Evolutionary conservation across 2,329 filamentous ascomycete species (phyloP).

Genomic region (Davidsoniella virescens): DNA sequence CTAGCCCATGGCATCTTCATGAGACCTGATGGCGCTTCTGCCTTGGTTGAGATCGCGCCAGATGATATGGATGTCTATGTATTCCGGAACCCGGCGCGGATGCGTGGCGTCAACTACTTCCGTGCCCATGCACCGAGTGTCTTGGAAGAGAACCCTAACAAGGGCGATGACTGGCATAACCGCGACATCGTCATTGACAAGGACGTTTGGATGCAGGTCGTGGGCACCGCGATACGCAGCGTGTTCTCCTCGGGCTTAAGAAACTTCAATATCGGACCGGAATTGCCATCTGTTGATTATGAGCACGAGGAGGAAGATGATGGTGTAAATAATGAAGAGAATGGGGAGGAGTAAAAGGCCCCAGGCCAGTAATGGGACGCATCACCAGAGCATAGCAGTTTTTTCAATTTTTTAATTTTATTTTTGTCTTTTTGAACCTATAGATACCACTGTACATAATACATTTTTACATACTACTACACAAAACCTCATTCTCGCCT

Average conservation of each 20-base stretch:
- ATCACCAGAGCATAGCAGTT: no score
- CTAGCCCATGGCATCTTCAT: conserved; percentile 28
- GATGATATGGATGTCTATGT: conserved; percentile 14
- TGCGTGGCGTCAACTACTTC: conserved; percentile 24
- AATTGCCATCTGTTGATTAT: no score
- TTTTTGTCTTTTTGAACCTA: no score
- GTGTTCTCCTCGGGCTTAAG: conserved; percentile 4
- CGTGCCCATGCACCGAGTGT: conserved; percentile 19
- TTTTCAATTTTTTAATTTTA: no score
- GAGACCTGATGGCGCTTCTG: conserved; percentile 16
- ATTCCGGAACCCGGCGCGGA: conserved; percentile 26
- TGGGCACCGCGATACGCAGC: conserved; percentile 1
- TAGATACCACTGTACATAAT: no score
- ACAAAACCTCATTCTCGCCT: no score
- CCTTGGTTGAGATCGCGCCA: conserved; percentile 28
- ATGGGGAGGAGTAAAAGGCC: no score
- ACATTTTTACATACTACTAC: no score
- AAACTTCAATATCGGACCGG: conserved; percentile 2
- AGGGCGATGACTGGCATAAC: conserved; percentile 7
- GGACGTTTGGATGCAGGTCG: conserved; percentile 2
- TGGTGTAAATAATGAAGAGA: no score
- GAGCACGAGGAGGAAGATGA: no score
- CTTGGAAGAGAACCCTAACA: neutral
- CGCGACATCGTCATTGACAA: conserved; percentile 2
- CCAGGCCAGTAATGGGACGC: no score